Percentiles rank a stretch among this genome's conserved stretches.
Conservation (phyloP, 2,329 filamentous ascomycete genomes). For the Cordyceps farinosa region DNA sequence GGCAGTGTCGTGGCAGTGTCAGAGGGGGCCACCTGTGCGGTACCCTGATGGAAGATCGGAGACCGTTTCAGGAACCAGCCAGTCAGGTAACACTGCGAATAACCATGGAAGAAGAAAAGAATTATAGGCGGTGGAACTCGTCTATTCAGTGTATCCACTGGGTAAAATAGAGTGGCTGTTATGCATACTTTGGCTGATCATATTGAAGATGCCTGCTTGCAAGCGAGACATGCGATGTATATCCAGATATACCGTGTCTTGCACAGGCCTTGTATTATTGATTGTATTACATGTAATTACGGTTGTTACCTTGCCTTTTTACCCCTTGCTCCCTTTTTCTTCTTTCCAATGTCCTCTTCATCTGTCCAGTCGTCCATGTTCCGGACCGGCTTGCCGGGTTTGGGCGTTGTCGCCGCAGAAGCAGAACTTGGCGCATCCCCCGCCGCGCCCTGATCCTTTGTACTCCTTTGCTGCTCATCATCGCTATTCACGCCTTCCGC, state of each 20-base stretch:
- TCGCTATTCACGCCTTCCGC: constrained; percentile 7
- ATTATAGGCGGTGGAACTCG: too few species aligned
- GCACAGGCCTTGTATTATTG: too few species aligned
- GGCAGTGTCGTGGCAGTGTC: background rate
- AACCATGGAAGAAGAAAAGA: too few species aligned
- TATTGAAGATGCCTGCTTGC: too few species aligned
- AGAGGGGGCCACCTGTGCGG: background rate
- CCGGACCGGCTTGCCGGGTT: background rate
- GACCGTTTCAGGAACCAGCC: too few species aligned
- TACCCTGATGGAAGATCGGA: too few species aligned
- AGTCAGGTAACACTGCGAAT: too few species aligned
- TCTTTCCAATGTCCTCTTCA: constrained; percentile 12
- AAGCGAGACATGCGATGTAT: too few species aligned
- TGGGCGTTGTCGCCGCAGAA: background rate
- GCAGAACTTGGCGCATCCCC: background rate
- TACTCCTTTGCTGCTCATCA: background rate
- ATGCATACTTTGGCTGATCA: too few species aligned
- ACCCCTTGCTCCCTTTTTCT: constrained; percentile 3
- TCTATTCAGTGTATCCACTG: too few species aligned
- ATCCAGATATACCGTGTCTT: too few species aligned
- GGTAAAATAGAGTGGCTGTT: too few species aligned
- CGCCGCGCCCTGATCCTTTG: background rate
- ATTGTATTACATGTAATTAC: background rate
- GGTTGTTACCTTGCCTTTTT: background rate
- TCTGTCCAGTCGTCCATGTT: constrained; percentile 16